Conservation (phyloP, 805 yeast genomes). For the Yarrowia sp. region DNA sequence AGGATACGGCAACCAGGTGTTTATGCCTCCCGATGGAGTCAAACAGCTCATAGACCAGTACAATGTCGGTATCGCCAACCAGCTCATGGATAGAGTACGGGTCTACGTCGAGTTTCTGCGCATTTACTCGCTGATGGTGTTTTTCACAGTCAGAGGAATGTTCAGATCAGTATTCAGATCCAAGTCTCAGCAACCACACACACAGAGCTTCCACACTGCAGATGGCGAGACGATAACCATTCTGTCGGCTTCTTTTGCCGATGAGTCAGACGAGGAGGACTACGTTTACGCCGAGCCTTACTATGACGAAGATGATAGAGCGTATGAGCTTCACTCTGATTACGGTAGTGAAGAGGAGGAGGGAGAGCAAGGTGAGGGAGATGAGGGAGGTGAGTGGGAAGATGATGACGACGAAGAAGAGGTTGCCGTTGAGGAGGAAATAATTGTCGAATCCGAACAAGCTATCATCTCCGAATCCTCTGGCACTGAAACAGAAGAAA, state of each 20-base stretch:
- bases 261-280: constrained; percentile 26
- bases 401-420: not conserved
- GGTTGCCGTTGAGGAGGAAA: not conserved
- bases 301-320: constrained; percentile 20
- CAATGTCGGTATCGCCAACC: constrained; percentile 20
- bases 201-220: constrained; percentile 5
- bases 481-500: not conserved
- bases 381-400: not conserved
- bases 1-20: constrained; percentile 31
- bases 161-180: not conserved
- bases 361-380: no score
- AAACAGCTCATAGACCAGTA: constrained; percentile 27
- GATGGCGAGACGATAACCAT: constrained; percentile 22
- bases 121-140: constrained; percentile 1
- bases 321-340: constrained; percentile 13
- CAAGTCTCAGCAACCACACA: not conserved
- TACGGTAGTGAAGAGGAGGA: constrained; percentile 16
- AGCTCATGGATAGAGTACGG: constrained; percentile 12
- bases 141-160: constrained; percentile 10
- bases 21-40: constrained; percentile 29
- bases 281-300: constrained; percentile 5
- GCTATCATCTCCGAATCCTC: constrained; percentile 1
- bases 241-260: constrained; percentile 22
- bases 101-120: constrained; percentile 13
- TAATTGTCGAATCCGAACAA: not conserved